Conservation (phyloP, 2,329 filamentous ascomycete species). For the Zymoseptoria passerinii region DNA sequence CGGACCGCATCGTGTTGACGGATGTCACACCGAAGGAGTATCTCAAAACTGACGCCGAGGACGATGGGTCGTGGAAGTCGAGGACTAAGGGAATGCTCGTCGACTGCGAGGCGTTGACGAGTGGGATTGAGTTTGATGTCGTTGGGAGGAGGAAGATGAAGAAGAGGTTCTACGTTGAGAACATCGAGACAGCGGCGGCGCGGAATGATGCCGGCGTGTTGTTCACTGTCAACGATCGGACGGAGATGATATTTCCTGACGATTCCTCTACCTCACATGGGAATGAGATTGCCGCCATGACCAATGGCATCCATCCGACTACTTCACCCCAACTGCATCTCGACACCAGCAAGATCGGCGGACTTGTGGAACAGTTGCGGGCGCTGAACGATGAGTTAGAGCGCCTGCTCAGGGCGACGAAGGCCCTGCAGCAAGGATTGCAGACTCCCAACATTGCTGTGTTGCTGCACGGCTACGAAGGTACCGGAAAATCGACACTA, state of each 20-base stretch:
- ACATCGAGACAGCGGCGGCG: conserved; percentile 39
- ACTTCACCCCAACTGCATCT: conserved; percentile 1
- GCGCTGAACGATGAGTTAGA: conserved; percentile 59
- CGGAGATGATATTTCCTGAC: conserved; percentile 13
- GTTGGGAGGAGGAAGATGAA: conserved; percentile 46
- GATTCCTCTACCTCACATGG: not conserved
- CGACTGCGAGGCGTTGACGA: conserved; percentile 56
- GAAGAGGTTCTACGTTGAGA: conserved; percentile 53
- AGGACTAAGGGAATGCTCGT: conserved; percentile 8
- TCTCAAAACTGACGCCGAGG: conserved; percentile 12
- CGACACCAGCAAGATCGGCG: conserved; percentile 51
- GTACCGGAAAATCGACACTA: conserved; percentile 76
- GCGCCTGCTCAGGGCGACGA: conserved; percentile 16
- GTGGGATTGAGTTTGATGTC: conserved; percentile 63
- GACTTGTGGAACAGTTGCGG: conserved; percentile 55
- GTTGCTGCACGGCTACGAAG: conserved; percentile 70
- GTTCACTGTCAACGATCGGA: conserved; percentile 16
- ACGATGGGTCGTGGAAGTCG: conserved; percentile 31
- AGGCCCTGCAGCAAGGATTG: conserved; percentile 1
- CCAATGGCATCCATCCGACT: not conserved
- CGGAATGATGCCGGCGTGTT: conserved; percentile 14
- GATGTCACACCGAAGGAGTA: conserved; percentile 44
- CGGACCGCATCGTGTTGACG: conserved; percentile 51
- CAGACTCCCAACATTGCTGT: conserved; percentile 42
- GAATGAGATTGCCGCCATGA: not conserved